These are phyloP conservation scores for Colletotrichum siamense DNA, from an alignment of 2,329 filamentous ascomycete species.

Conservation along the genomic window DNA sequence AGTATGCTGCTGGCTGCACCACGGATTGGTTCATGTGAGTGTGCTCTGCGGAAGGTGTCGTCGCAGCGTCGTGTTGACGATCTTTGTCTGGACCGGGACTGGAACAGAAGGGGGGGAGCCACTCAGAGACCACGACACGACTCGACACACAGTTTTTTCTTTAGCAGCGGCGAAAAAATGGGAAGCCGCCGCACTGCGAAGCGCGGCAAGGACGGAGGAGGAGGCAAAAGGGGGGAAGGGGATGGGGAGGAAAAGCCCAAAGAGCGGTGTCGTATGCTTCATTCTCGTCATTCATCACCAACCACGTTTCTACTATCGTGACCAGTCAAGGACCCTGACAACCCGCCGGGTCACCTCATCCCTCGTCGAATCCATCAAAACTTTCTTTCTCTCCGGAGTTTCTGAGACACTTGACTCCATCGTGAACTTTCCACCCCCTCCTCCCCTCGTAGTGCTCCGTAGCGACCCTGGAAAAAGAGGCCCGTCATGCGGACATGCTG, in stretches of 20 bases:
- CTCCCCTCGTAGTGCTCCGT: background rate
- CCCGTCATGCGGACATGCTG: background rate
- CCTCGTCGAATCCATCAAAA: background rate
- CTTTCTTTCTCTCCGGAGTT: background rate
- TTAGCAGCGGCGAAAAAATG: background rate
- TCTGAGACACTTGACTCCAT: background rate
- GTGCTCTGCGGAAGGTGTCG: background rate
- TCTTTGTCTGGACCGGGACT: background rate
- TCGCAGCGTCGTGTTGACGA: background rate
- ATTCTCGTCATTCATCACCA: background rate
- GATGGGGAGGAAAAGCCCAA: background rate
- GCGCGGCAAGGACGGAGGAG: background rate
- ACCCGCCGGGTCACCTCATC: background rate
- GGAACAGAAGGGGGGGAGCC: background rate
- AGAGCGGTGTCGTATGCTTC: conserved; percentile 8
- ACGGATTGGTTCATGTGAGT: background rate
- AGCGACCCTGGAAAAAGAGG: background rate
- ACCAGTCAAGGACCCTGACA: background rate
- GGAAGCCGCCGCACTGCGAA: background rate
- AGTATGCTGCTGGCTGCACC: background rate
- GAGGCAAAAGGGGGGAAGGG: background rate
- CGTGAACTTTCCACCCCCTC: background rate
- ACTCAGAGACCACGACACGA: background rate
- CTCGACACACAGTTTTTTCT: background rate
- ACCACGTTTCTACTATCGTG: background rate